Conservation (phyloP, 805 yeast genomes). For the Hanseniaspora thailandica region DNA sequence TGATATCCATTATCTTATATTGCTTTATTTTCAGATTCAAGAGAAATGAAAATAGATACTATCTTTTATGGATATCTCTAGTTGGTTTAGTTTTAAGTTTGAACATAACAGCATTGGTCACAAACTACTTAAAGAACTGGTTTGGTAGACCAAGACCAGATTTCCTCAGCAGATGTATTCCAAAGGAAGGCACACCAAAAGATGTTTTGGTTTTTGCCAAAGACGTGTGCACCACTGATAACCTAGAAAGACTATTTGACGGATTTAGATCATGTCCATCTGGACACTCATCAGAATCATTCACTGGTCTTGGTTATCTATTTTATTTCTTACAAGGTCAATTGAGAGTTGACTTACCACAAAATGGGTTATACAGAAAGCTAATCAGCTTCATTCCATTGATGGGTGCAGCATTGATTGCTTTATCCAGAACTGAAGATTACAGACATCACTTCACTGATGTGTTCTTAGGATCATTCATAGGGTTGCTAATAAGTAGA, state of each 20-base stretch:
- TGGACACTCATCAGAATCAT: constrained; percentile 65
- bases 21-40: constrained; percentile 36
- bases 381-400: constrained; percentile 43
- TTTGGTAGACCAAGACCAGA: constrained; percentile 91
- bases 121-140: constrained; percentile 68
- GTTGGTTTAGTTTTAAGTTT: constrained; percentile 56
- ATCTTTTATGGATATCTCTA: constrained; percentile 51
- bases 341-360: constrained; percentile 36
- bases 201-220: constrained; percentile 45
- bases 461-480: constrained; percentile 54
- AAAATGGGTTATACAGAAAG: constrained; percentile 54
- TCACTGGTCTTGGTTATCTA: constrained; percentile 53
- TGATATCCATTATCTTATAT: constrained; percentile 29
- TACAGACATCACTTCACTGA: constrained; percentile 90
- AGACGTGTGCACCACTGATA: constrained; percentile 52
- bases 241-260: constrained; percentile 39
- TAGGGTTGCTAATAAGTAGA: constrained; percentile 54
- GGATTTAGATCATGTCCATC: constrained; percentile 78
- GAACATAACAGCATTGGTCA: constrained; percentile 47
- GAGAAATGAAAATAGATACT: constrained; percentile 24
- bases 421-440: constrained; percentile 78
- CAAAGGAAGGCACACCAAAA: constrained; percentile 46
- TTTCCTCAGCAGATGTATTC: constrained; percentile 73
- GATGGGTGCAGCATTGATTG: constrained; percentile 62
- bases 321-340: constrained; percentile 63